phyloP scores from a whole-genome alignment of 2,329 filamentous ascomycete species.

The Verticillium tricorpus region DNA sequence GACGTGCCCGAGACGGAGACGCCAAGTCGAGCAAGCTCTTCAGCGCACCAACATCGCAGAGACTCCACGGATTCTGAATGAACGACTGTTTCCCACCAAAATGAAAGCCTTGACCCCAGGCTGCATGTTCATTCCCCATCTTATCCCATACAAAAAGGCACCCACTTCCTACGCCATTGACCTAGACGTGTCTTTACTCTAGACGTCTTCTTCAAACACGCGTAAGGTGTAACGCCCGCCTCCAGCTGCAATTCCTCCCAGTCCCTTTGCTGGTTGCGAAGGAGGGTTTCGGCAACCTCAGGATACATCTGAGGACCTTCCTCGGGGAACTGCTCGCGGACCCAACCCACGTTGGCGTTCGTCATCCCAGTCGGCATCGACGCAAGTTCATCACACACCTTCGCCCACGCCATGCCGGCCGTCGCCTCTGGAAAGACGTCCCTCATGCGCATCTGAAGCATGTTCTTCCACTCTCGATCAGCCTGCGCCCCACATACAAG shows the following conservation, averaged over 20 bases:
- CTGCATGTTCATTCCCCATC: neutral
- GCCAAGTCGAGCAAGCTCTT: neutral
- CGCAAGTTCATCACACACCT: neutral
- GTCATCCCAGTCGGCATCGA: neutral
- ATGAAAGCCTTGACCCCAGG: no score
- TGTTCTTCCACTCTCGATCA: neutral
- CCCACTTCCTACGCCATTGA: neutral
- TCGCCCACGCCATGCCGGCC: neutral
- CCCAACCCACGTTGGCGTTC: neutral
- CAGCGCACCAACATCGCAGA: neutral
- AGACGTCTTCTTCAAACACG: neutral
- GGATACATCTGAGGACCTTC: neutral
- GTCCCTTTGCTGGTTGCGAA: neutral
- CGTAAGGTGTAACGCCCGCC: neutral
- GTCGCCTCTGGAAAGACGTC: neutral
- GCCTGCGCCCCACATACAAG: neutral
- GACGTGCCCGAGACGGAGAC: neutral
- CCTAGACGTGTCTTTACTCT: neutral
- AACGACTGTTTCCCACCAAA: neutral
- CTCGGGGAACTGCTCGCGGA: neutral
- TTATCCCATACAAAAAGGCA: neutral
- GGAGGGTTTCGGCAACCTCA: neutral
- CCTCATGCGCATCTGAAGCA: neutral
- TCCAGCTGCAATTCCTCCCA: neutral
- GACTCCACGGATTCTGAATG: neutral